Evolutionary conservation across 345 rosid genomes (phyloP), one percentile per base, ranked within the genome.

Genomic region (Cardamine occulta): DNA sequence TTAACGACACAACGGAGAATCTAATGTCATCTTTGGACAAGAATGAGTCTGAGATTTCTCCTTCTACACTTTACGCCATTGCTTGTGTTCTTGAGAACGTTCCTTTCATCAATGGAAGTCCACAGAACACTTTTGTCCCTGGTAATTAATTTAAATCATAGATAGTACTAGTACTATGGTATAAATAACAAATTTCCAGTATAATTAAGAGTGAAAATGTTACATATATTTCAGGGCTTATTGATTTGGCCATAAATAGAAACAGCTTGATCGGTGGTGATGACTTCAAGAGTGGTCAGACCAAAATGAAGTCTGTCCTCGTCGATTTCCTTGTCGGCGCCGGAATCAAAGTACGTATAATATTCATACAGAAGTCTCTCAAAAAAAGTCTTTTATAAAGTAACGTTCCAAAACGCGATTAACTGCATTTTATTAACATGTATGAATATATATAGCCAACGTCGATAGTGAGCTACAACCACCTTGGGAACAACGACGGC

Each of bases 251-350:
- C 31, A 88, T 92, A 17, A 78, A 79, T 84, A 86, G 85, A 77
- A 90, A 90, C 86, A 76, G 90, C 63, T 83, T 95, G 81, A 95
- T 95, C 28, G 99, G 99, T 61, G 99, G 98, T 54, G 98, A 95
- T 77, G 98, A 95, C 84, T 95, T 95, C 84, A 95, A 95, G 85
- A 95, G 98, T 82, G 99, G 99, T 66, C 99, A 95, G 84, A 95
- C 99, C 76, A 95, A 95, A 88, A 95, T 95, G 94, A 92, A 92
- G 69, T 95, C 97, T 12, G 96, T 90, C 2, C 83, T 90, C 32
- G 97, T 95, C 17, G 97, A 95, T 85, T 95, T 95, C 81, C 96
- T 92, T 74, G 98, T 95, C 21, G 97, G 98, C 4, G 99, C 99
- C 14, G 99, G 99, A 54, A 95, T 95, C 80, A 95, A 95, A 88